A percentile compares a stretch with the other conserved stretches of the same genome.
Evolutionary conservation across 139 green algal genomes (phyloP).

Genomic region (Ettlia oleoabundans): DNA sequence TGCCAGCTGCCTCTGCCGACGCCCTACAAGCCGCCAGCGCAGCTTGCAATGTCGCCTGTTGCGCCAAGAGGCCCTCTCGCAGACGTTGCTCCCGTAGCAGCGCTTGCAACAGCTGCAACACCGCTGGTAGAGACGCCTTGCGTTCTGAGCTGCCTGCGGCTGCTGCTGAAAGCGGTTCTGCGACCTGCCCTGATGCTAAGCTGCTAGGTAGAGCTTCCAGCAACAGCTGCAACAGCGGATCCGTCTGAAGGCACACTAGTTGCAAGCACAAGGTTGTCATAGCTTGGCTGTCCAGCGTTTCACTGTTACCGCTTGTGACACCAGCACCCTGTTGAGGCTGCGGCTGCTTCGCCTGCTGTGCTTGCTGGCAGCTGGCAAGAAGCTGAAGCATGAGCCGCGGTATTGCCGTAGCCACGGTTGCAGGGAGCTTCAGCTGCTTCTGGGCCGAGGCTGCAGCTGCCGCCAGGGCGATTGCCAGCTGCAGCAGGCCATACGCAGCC

Average conservation of each 20-base stretch:
- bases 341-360: background rate
- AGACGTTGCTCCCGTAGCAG: slow-evolving; percentile 5
- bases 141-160: too few relatives aligned
- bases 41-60: background rate
- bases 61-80: background rate
- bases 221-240: slow-evolving; percentile 14
- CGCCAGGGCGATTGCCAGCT: background rate
- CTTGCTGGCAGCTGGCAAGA: background rate
- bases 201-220: background rate
- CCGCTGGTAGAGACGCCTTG: background rate
- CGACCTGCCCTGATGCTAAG: background rate
- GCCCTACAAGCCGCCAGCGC: slow-evolving; percentile 9
- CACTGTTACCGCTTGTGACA: background rate
- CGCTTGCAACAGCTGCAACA: background rate
- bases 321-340: too few relatives aligned
- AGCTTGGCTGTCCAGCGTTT: background rate
- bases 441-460: background rate
- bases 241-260: background rate
- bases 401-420: background rate
- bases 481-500: slow-evolving; percentile 18
- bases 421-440: slow-evolving; percentile 9
- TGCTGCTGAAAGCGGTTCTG: background rate
- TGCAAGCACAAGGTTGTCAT: background rate
- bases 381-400: slow-evolving; percentile 17
- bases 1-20: background rate